Conservation (phyloP, 306 rosid genomes). For the Quercus engelmannii region DNA sequence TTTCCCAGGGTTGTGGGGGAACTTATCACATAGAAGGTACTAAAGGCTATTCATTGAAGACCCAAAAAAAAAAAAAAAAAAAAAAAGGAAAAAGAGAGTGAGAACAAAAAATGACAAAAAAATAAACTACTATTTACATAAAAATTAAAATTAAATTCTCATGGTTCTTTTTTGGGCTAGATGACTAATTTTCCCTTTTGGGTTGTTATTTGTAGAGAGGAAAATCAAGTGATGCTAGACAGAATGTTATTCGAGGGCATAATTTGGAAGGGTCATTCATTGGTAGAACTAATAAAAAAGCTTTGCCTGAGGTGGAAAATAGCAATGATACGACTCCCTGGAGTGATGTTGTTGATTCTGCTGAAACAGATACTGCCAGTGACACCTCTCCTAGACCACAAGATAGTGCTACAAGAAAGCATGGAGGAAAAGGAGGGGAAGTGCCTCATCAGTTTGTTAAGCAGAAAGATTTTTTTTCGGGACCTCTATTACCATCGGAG, state of each 20-base stretch:
- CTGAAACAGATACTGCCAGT: constrained; percentile 29
- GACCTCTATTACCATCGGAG: constrained; percentile 69
- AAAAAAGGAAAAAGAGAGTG: not conserved
- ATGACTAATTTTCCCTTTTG: constrained; percentile 23
- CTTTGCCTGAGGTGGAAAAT: constrained; percentile 38
- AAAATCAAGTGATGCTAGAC: constrained; percentile 37
- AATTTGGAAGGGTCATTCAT: constrained; percentile 18
- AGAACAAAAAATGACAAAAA: too few relatives aligned
- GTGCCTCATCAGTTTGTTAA: constrained; percentile 27
- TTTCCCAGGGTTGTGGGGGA: not conserved
- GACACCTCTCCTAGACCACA: constrained; percentile 10
- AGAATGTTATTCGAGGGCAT: constrained; percentile 38
- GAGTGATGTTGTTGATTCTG: constrained; percentile 21
- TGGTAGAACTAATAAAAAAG: constrained; percentile 20
- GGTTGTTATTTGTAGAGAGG: constrained; percentile 46
- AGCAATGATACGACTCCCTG: constrained; percentile 20
- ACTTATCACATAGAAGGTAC: not conserved
- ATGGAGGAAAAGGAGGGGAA: constrained; percentile 9
- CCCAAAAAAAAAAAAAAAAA: not conserved
- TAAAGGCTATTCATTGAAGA: not conserved
- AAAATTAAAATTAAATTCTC: not conserved
- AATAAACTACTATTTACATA: not conserved
- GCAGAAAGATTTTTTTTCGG: constrained; percentile 36
- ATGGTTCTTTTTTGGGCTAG: constrained; percentile 9
- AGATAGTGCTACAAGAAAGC: constrained; percentile 26